Evolutionary conservation across 208 protist species (phyloP).

Genomic region (Acanthamoeba sp.): DNA sequence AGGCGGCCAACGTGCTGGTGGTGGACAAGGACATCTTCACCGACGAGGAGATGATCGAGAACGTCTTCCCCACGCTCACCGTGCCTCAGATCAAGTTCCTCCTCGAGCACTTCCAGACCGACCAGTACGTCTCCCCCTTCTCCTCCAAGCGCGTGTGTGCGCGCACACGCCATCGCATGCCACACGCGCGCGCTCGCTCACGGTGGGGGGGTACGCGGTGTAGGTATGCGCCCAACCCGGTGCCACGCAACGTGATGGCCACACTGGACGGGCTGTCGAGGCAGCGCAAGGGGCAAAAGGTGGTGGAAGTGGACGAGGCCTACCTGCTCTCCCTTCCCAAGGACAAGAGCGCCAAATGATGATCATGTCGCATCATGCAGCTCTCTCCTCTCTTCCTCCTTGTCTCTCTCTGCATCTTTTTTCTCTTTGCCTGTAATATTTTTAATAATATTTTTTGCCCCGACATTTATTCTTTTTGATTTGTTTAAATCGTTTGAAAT

Average conservation of each 20-base stretch:
- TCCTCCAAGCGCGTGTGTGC: not conserved
- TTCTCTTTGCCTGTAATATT: not conserved
- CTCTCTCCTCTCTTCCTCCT: no score
- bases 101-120: slow-evolving; percentile 37
- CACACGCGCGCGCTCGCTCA: no score
- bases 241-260: slow-evolving; percentile 57
- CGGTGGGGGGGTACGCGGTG: no score
- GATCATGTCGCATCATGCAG: no score
- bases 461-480: not conserved
- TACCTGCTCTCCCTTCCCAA: slow-evolving; percentile 28
- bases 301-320: not conserved
- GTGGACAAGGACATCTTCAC: slow-evolving; percentile 70
- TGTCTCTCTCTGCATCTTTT: not conserved
- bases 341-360: not conserved
- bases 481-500: not conserved
- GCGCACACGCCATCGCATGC: no score
- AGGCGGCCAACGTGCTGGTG: slow-evolving; percentile 71
- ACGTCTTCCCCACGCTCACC: slow-evolving; percentile 58
- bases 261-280: slow-evolving; percentile 5
- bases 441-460: not conserved
- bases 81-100: slow-evolving; percentile 34
- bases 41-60: slow-evolving; percentile 27
- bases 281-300: not conserved
- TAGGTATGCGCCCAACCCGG: slow-evolving; percentile 37
- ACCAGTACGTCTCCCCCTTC: not conserved